A percentile compares a stretch with the other conserved stretches of the same genome.
Conservation (phyloP, 148 eudicot genomes). For the Selenicereus undatus region DNA sequence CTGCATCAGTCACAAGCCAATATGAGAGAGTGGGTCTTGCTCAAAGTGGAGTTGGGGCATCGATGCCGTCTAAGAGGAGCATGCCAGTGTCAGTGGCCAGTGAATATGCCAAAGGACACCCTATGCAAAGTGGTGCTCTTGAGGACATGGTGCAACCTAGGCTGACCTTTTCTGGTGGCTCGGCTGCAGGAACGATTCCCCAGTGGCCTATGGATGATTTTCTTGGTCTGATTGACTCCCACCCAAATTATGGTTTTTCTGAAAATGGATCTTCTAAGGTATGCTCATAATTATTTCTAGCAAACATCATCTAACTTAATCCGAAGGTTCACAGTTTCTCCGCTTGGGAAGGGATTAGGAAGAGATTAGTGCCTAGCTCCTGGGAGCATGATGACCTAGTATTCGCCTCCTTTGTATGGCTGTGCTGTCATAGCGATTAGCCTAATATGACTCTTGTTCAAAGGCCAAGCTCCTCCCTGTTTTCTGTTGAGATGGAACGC, state of each 20-base stretch:
- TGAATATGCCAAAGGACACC: constrained; percentile 39
- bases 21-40: constrained; percentile 29
- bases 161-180: constrained; percentile 49
- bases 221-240: constrained; percentile 54
- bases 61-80: constrained; percentile 38
- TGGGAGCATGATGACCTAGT: not conserved
- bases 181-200: constrained; percentile 52
- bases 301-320: not conserved
- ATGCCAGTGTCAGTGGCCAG: constrained; percentile 32
- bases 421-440: not conserved
- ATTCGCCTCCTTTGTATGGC: not conserved
- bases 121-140: constrained; percentile 37
- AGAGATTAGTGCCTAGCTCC: not conserved
- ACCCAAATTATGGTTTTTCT: constrained; percentile 43
- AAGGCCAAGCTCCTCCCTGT: not conserved
- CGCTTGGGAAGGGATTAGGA: not conserved
- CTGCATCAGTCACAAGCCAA: constrained; percentile 33
- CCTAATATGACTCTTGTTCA: not conserved
- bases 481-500: not conserved
- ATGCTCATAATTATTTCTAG: constrained; percentile 14
- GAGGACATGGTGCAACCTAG: constrained; percentile 44
- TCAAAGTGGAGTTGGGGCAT: constrained; percentile 38
- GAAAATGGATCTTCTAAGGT: constrained; percentile 76
- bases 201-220: constrained; percentile 75
- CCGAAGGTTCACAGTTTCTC: not conserved